These are phyloP conservation scores for Oryza nivara DNA, from an alignment of 176 grass and related monocot genomes.

Conservation along the genomic window DNA sequence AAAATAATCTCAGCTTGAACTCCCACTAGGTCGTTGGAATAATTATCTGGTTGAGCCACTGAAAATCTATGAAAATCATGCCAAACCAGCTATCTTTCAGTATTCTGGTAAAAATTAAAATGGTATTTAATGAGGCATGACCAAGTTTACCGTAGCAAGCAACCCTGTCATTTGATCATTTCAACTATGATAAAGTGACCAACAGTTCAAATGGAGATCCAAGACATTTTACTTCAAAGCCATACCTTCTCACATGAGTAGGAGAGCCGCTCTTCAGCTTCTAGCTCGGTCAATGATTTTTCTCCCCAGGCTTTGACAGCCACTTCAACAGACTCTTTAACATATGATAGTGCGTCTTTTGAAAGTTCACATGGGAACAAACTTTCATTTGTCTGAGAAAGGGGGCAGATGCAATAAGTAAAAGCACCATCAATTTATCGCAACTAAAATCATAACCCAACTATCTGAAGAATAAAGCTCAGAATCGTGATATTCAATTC, in stretches of 20 bases:
- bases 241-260: conserved; percentile 98
- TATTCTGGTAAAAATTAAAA: neutral
- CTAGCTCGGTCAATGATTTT: conserved; percentile 80
- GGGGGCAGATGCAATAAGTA: conserved; percentile 23
- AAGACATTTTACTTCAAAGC: conserved; percentile 23
- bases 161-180: neutral
- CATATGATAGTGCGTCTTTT: conserved; percentile 70
- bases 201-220: neutral
- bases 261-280: conserved; percentile 91
- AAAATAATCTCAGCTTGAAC: neutral
- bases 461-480: neutral
- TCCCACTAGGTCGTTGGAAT: neutral
- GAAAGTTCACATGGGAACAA: conserved; percentile 94
- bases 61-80: neutral
- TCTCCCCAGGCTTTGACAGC: conserved; percentile 94
- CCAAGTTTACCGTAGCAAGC: neutral
- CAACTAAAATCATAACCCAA: conserved; percentile 33
- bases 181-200: neutral
- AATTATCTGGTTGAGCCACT: neutral
- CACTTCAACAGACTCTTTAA: conserved; percentile 84
- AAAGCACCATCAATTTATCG: conserved; percentile 34
- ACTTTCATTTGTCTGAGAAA: conserved; percentile 79
- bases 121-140: neutral
- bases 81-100: neutral
- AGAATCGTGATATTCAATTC: conserved; percentile 20